Conservation (phyloP, 208 protist species). For the Naegleria fowleri region DNA sequence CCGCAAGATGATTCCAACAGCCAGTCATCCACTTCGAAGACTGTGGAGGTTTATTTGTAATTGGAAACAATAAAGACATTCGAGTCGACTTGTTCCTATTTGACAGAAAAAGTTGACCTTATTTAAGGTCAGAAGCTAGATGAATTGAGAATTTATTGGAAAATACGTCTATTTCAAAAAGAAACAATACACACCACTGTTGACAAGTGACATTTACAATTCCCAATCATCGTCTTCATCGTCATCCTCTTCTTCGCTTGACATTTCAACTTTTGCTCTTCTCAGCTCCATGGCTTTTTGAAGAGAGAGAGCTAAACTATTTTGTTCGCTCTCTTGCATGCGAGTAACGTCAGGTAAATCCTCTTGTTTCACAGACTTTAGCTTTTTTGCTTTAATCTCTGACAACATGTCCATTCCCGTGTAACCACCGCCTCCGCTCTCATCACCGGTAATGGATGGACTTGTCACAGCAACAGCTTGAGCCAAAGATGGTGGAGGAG, state of each 20-base stretch:
- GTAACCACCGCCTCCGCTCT: background rate
- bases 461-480: background rate
- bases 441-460: background rate
- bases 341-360: background rate
- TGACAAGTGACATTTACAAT: background rate
- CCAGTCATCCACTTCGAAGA: too few species aligned
- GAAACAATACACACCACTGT: too few species aligned
- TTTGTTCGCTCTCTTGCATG: background rate
- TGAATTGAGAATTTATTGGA: too few species aligned
- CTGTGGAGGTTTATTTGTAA: too few species aligned
- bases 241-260: background rate
- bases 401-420: background rate
- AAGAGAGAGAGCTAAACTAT: background rate
- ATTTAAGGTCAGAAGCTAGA: too few species aligned
- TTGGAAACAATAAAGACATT: too few species aligned
- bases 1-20: too few species aligned
- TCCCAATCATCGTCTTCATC: constrained; percentile 24
- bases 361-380: background rate
- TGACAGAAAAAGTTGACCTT: too few species aligned
- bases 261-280: background rate
- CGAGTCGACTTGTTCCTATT: too few species aligned
- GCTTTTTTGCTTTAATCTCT: background rate
- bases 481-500: background rate
- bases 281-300: background rate
- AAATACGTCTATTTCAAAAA: too few species aligned